Conservation (phyloP, 73 alveolate species). For the Paramecium pentaurelia region DNA sequence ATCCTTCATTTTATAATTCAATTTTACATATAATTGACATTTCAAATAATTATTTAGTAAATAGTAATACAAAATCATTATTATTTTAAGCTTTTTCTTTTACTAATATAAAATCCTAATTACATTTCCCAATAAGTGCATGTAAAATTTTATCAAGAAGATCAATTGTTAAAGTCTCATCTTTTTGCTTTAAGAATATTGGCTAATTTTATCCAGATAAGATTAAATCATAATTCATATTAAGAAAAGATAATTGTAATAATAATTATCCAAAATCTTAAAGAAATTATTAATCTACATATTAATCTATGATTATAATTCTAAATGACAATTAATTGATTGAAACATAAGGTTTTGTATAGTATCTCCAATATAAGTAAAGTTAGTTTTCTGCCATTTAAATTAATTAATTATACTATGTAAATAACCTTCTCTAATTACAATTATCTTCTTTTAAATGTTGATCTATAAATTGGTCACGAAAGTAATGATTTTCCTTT, state of each 20-base stretch:
- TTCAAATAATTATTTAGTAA: not conserved
- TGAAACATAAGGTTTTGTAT: not conserved
- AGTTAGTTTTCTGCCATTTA: not conserved
- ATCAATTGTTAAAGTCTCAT: not conserved
- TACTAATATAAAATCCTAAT: not conserved
- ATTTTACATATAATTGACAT: not conserved
- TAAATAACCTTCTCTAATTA: no score
- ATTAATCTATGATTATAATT: no score
- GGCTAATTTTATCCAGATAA: not conserved
- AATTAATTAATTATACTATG: not conserved
- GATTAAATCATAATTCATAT: not conserved
- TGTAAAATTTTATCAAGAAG: not conserved
- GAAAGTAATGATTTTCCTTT: no score
- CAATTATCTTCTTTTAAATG: no score
- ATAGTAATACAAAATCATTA: not conserved
- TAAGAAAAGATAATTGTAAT: not conserved
- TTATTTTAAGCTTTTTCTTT: not conserved
- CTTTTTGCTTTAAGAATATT: not conserved
- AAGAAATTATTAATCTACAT: no score
- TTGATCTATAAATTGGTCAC: no score
- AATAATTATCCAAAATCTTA: not conserved
- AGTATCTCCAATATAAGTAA: not conserved
- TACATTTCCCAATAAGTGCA: not conserved
- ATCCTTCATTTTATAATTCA: not conserved
- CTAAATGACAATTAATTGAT: not conserved